Evolutionary conservation across 2,329 filamentous ascomycete genomes (phyloP), one percentile per base, ranked within the genome.

Genomic region (Dactylellina parvicollis): DNA sequence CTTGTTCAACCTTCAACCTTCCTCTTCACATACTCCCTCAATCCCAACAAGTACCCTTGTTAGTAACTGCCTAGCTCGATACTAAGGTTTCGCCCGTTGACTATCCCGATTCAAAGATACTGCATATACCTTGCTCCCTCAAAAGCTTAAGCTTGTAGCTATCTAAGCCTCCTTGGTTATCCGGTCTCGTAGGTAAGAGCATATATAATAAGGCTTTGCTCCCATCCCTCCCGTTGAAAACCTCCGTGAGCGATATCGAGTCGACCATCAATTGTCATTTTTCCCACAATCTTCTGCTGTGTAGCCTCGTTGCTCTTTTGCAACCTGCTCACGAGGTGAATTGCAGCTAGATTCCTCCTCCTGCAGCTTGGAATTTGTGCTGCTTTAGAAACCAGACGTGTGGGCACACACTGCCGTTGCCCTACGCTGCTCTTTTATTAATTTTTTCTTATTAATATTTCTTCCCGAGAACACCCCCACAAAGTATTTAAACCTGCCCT

Each of bases 251-350:
- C 42, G 20, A 30, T 28, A 57, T 66, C 40, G 42, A 66, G 30
- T 38, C 42, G 61, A 42, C 28, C 55, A 38, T 24, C 12, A 20
- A 16, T 12, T 18, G 16, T 46, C 57, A 4, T 36, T 16, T 36
- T 24, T 49, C 30, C 30, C 16, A 26, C 38, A 12, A 47, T 22
- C 38, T 40, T 57, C 8, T 16, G 14, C 49, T 38, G 20, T 14
- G 50, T 49, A 47, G 52, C 42, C 24, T 57, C n/a, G 40, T 46
- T 56, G 49, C 60, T 65, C 14, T 24, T 24, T 26, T 66, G 61
- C 61, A 57, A 36, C 61, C 42, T 52, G 57, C 34, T 40, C 46
- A 30, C 57, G n/a, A 4, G 44, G 44, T 61, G 56, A 49, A 18
- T 38, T 40, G 18, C 24, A 24, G 34, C 44, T 44, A 32, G 46